These are phyloP conservation scores for Globisporangium nodosum DNA, from an alignment of 352 stramenopile genomes.

Conservation along the genomic window DNA sequence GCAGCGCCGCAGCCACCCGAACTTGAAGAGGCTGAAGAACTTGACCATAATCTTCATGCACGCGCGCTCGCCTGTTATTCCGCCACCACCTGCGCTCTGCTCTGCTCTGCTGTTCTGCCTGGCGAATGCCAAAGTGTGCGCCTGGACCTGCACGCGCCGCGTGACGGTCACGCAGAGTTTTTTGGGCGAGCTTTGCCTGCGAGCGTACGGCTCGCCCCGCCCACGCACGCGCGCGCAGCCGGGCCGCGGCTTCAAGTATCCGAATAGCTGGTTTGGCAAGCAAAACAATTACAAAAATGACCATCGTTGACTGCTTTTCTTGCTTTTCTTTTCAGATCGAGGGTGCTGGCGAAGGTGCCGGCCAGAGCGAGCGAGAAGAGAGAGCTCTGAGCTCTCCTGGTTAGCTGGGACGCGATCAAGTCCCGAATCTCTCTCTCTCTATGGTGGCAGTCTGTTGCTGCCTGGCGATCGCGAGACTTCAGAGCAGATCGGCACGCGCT, in stretches of 20 bases:
- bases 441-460: too few relatives aligned
- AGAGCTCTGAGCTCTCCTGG: too few relatives aligned
- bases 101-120: background rate
- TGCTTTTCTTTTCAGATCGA: background rate
- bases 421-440: too few relatives aligned
- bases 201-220: too few relatives aligned
- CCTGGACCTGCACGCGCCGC: too few relatives aligned
- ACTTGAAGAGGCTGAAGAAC: constrained; percentile 59
- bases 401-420: too few relatives aligned
- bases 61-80: background rate
- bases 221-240: background rate
- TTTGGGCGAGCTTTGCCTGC: too few relatives aligned
- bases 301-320: background rate
- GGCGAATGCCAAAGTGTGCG: background rate
- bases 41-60: constrained; percentile 51
- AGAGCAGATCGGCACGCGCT: too few relatives aligned
- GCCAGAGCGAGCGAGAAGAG: too few relatives aligned
- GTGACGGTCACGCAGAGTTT: too few relatives aligned
- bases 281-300: background rate
- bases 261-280: background rate
- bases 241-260: background rate
- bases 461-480: too few relatives aligned
- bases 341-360: too few relatives aligned
- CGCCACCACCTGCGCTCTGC: background rate
- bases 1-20: constrained; percentile 65